Conservation (phyloP, 2,329 filamentous ascomycete genomes). For the Penicillium sp. region DNA sequence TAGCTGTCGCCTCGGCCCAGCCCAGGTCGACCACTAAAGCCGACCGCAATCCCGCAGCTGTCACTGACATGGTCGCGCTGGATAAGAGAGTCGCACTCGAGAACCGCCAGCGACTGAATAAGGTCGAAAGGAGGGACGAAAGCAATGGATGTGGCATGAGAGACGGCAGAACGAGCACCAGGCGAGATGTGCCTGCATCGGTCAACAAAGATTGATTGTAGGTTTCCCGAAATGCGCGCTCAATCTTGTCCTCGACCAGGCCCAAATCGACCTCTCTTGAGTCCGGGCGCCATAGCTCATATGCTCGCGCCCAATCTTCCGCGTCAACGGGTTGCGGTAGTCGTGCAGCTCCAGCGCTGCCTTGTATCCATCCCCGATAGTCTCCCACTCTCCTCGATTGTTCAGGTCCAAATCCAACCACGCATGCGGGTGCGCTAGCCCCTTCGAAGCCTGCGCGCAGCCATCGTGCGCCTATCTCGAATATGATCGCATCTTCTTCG, state of each 20-base stretch:
- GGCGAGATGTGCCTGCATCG: slow-evolving; percentile 67
- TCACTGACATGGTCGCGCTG: slow-evolving; percentile 69
- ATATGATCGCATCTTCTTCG: slow-evolving; percentile 81
- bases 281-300: slow-evolving; percentile 79
- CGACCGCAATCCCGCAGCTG: slow-evolving; percentile 82
- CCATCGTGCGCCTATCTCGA: slow-evolving; percentile 80
- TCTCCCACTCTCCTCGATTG: slow-evolving; percentile 78
- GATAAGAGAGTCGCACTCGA: slow-evolving; percentile 81
- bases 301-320: slow-evolving; percentile 47
- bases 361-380: slow-evolving; percentile 69
- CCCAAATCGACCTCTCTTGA: slow-evolving; percentile 72
- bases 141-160: slow-evolving; percentile 76
- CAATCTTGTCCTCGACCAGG: slow-evolving; percentile 82
- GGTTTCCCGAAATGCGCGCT: slow-evolving; percentile 76
- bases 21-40: slow-evolving; percentile 86
- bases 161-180: slow-evolving; percentile 76
- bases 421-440: slow-evolving; percentile 73
- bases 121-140: slow-evolving; percentile 70
- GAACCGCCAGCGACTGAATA: slow-evolving; percentile 80
- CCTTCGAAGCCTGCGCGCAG: slow-evolving; percentile 84
- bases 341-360: slow-evolving; percentile 51
- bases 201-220: slow-evolving; percentile 72
- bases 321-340: slow-evolving; percentile 27
- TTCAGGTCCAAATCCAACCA: slow-evolving; percentile 72
- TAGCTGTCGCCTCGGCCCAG: slow-evolving; percentile 86